A percentile compares a stretch with the other conserved stretches of the same genome.
Evolutionary conservation across 164 flowering plant genomes (phyloP).

Genomic region (Aristolochia contorta): DNA sequence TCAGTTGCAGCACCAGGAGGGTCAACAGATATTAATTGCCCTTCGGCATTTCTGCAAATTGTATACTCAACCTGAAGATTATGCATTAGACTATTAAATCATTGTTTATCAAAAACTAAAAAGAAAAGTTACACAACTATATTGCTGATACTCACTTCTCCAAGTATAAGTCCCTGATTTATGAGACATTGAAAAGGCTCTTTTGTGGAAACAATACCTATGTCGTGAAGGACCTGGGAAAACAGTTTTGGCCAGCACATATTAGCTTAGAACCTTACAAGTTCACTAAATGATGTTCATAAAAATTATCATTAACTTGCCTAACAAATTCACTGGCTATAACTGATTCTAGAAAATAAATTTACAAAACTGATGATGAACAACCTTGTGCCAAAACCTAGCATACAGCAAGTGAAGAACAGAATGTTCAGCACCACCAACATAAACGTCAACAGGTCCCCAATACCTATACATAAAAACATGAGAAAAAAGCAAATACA

Average conservation of each 20-base stretch:
- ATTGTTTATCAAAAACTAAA: slow-evolving; percentile 15
- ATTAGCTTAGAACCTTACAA: too few relatives aligned
- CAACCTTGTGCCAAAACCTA: slow-evolving; percentile 98
- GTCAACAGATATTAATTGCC: slow-evolving; percentile 68
- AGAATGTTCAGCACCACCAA: slow-evolving; percentile 99
- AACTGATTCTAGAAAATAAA: not conserved
- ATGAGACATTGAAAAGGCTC: slow-evolving; percentile 98
- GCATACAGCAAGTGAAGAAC: slow-evolving; percentile 94
- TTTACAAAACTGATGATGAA: slow-evolving; percentile 3
- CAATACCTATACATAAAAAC: slow-evolving; percentile 55
- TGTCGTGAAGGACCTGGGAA: slow-evolving; percentile 82
- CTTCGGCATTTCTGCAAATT: slow-evolving; percentile 54
- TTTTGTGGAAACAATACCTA: slow-evolving; percentile 86
- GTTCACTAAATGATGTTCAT: too few relatives aligned
- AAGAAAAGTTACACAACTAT: not conserved
- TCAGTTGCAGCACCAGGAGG: slow-evolving; percentile 26
- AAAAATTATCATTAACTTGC: too few relatives aligned
- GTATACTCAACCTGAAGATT: slow-evolving; percentile 68
- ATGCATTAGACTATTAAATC: too few relatives aligned
- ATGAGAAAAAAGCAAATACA: too few relatives aligned
- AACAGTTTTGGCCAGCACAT: not conserved
- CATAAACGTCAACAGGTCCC: slow-evolving; percentile 96
- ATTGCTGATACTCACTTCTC: slow-evolving; percentile 58
- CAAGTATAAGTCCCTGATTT: slow-evolving; percentile 96
- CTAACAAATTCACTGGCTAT: too few relatives aligned